Base-by-base conservation (phyloP, 352 stramenopile species). In the Phytopythium mirpurense region DNA sequence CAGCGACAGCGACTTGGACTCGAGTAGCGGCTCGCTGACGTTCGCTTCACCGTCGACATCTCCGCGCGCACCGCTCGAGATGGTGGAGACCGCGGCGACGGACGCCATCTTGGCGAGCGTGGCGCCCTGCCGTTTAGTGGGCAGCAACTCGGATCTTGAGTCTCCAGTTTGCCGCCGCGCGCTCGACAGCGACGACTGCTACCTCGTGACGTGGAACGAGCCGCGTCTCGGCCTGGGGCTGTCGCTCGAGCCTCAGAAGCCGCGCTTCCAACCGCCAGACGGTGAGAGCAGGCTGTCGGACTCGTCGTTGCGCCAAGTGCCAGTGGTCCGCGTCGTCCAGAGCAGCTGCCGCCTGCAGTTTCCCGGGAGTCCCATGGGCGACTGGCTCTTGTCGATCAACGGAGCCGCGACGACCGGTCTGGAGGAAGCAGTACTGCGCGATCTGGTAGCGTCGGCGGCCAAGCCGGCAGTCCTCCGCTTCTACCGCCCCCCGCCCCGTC, bases 401-500 rank as follows among this genome's bases (percentile, higher is more conserved):
- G 64, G 67, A 34, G 56, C 55, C 45, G 32, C 19, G 23, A 74
- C 65, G 8, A 62, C 31, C 1, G 65, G 62, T 24, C 50, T 80
- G 34, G 53, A 23, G 37, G 53, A 54, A 31, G 19, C 16, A 5
- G 60, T 67, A 4, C 61, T 83, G 47, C 65, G 65, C 10, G 62
- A 59, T 18, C 51, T 80, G 32, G 58, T 78, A 2, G 43, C 57
- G 2, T 62, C 62, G 26, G 60, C 67, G n/a, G 44, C 62, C 8
- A 80, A 62, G 19, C 72, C 72, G 11, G 60, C 65, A 34, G 23
- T 75, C 21, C 56, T 83, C 11, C 55, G 67, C 10, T 80, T 83
- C 24, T 62, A 60, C 19, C 60, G 54, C 31, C 41, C 43, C 29
- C 59, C n/a, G 46, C 18, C 3, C 26, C 45, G 14, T 45, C 59